phyloP scores from a whole-genome alignment of 768 basidiomycete genomes.

The Tricholoma terreum region DNA sequence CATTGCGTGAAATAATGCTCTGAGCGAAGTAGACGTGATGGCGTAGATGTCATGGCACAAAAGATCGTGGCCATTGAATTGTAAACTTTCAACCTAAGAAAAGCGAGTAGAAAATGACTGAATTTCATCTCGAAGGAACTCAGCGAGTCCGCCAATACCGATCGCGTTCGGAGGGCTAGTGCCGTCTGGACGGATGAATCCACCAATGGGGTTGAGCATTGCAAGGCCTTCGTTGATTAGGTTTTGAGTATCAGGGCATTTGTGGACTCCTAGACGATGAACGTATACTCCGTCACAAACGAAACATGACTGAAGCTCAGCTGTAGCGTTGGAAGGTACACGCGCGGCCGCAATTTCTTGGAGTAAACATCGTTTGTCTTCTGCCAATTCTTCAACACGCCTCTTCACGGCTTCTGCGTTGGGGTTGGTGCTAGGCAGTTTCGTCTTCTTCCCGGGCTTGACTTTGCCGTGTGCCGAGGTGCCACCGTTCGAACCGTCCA shows the following conservation, averaged over 20 bases:
- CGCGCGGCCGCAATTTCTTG: not conserved
- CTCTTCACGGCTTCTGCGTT: too few relatives aligned
- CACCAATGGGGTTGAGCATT: not conserved
- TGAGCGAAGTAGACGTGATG: not conserved
- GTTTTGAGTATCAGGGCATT: not conserved
- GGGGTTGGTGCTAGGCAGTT: not conserved
- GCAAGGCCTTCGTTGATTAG: not conserved
- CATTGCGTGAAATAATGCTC: too few relatives aligned
- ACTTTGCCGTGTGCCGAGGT: not conserved
- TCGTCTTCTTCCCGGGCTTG: not conserved
- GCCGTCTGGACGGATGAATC: not conserved
- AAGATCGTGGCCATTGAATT: not conserved
- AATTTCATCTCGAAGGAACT: not conserved
- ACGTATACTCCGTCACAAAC: not conserved
- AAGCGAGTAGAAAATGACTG: not conserved
- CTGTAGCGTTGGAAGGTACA: not conserved
- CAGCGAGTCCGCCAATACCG: not conserved
- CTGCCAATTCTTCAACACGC: not conserved
- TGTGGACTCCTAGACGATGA: not conserved
- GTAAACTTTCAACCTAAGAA: not conserved
- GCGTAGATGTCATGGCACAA: not conserved
- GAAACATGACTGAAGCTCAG: not conserved
- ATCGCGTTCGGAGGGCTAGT: not conserved
- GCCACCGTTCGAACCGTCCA: not conserved
- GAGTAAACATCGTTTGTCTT: not conserved